Evolutionary conservation across 495 filamentous ascomycete genomes (phyloP), one percentile per base, ranked within the genome.

Genomic region (Aspergillus panamensis): DNA sequence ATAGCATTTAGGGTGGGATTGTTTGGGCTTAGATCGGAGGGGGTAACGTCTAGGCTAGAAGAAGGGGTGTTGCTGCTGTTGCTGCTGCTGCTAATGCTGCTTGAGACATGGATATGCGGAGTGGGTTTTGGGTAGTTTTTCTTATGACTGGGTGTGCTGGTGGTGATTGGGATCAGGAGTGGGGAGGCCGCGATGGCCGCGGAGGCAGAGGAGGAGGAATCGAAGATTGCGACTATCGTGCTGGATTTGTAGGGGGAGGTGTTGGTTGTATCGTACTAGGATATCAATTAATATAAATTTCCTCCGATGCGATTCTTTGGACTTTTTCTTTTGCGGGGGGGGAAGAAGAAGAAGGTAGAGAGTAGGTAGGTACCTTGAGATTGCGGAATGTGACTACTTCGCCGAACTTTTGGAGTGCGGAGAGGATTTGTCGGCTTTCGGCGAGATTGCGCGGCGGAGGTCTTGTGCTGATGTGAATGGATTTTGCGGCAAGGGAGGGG

Each of bases 381-480:
- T 82, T 85, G 69, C 85, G 83, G 74, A 90, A 97, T 59, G 85
- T 84, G 20, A 84, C 81, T 8, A 97, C 82, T 50, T 91, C 83
- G 51, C 90, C 91, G 69, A 88, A 88, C 65, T 80, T 80, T 68
- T 91, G 84, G 21, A 97, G 73, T 20, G 87, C 80, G 35, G 80
- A 77, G 21, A 95, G 77, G 31, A 97, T 76, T 30, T 85, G 80
- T 50, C 86, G 84, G 45, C 87, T 87, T 64, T 96, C 89, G 20
- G 75, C 66, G n/a, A 96, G 75, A 60, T 70, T 84, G 12, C 71
- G 70, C 0, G 90, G 85, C 0, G 80, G 72, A 0, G 90, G 91
- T 17, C 71, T 61, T 45, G 91, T 83, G 51, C 77, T 82, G 37
- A 96, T 66, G 64, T 85, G 84, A 12, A 95, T 72, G 0, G 64